Conservation (phyloP, 2,329 filamentous ascomycete species). For the Mollisiaceae sp. region DNA sequence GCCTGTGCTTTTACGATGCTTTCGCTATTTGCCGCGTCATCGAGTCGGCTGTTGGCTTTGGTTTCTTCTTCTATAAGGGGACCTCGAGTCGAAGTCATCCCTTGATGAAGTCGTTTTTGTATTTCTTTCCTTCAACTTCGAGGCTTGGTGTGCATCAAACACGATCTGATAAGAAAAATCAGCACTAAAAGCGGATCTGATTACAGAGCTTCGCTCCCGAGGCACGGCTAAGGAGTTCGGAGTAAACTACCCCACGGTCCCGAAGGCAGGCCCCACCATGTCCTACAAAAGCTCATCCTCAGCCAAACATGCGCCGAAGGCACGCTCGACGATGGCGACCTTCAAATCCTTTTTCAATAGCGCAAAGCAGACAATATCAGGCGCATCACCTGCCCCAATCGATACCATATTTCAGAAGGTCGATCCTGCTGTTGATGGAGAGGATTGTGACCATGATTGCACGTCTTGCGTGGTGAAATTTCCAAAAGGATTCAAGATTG, state of each 20-base stretch:
- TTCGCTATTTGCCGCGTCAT: neutral
- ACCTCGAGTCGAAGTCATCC: neutral
- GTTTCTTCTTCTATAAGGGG: neutral
- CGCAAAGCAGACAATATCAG: conserved; percentile 36
- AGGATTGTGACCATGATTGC: conserved; percentile 90
- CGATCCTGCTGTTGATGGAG: conserved; percentile 78
- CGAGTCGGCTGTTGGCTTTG: neutral
- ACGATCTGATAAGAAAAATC: neutral
- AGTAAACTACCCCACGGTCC: neutral
- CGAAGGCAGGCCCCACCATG: conserved; percentile 17
- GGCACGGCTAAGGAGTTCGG: conserved; percentile 15
- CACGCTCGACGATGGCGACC: conserved; percentile 33
- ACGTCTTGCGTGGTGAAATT: conserved; percentile 78
- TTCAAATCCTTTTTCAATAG: conserved; percentile 38
- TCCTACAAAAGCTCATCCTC: conserved; percentile 21
- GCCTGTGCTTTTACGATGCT: neutral
- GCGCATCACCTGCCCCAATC: conserved; percentile 34
- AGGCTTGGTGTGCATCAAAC: neutral
- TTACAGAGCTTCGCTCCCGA: neutral
- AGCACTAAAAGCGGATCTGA: conserved; percentile 11
- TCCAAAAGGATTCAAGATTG: conserved; percentile 73
- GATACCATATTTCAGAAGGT: conserved; percentile 72
- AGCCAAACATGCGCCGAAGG: conserved; percentile 10
- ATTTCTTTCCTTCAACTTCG: no score
- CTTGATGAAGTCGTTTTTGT: neutral